phyloP scores from a whole-genome alignment of 495 filamentous ascomycete species.

The Aspergillus saccharolyticus region DNA sequence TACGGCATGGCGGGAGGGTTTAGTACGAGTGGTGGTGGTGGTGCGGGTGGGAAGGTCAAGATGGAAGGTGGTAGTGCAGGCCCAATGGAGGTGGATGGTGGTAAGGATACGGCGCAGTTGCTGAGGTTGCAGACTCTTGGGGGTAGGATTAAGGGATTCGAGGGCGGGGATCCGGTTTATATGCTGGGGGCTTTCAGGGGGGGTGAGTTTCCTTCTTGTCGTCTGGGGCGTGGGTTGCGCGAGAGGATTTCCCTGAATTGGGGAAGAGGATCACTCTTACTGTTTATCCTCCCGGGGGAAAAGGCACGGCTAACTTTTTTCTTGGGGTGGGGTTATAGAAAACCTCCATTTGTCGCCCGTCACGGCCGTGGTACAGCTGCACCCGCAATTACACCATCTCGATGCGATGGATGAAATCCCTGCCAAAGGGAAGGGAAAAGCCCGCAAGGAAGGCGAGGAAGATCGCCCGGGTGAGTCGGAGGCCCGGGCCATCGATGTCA shows the following conservation, averaged over 20 bases:
- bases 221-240: constrained; percentile 6
- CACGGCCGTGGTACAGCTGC: constrained; percentile 64
- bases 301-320: constrained; percentile 6
- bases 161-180: constrained; percentile 59
- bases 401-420: constrained; percentile 58
- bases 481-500: constrained; percentile 61
- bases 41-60: constrained; percentile 33
- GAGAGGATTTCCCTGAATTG: constrained; percentile 6
- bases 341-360: constrained; percentile 66
- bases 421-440: constrained; percentile 28
- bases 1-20: constrained; percentile 58
- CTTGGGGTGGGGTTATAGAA: constrained; percentile 43
- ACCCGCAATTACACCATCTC: constrained; percentile 69
- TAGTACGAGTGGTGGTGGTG: constrained; percentile 31
- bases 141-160: constrained; percentile 57
- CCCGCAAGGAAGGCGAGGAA: constrained; percentile 40
- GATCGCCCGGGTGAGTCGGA: constrained; percentile 44
- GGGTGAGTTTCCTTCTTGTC: constrained; percentile 39
- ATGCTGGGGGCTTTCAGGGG: constrained; percentile 67
- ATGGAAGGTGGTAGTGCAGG: constrained; percentile 13
- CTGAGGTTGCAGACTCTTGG: constrained; percentile 52
- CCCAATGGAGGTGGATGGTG: constrained; percentile 29
- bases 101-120: constrained; percentile 29
- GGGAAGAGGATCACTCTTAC: no score
- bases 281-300: no score